Conservation (phyloP, 148 eudicot genomes). For the Euryodendron excelsum region DNA sequence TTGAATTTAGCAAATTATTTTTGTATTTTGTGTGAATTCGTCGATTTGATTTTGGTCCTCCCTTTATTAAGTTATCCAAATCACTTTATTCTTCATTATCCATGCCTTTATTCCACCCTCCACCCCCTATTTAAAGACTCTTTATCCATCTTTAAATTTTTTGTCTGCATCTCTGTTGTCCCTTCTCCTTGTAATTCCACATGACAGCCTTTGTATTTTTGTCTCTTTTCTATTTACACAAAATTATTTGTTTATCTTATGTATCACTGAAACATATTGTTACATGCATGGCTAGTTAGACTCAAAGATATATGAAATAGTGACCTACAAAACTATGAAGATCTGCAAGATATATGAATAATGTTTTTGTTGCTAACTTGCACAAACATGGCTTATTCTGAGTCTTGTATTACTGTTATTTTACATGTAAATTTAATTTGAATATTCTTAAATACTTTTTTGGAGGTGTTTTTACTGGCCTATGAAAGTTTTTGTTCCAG, state of each 20-base stretch:
- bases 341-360: too few species aligned
- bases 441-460: too few species aligned
- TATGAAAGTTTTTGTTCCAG: neutral
- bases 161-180: constrained; percentile 26
- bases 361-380: too few species aligned
- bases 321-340: too few species aligned
- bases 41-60: neutral
- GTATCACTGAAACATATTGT: neutral
- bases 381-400: too few species aligned
- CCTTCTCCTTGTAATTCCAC: constrained; percentile 3
- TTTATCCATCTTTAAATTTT: constrained; percentile 23
- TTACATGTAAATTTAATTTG: too few species aligned
- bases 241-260: neutral
- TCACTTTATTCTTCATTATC: constrained; percentile 38
- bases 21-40: neutral
- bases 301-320: too few species aligned
- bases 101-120: constrained; percentile 25
- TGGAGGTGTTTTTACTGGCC: neutral
- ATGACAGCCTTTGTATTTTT: neutral
- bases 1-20: neutral
- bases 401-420: too few species aligned
- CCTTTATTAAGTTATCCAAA: constrained; percentile 28
- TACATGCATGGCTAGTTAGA: neutral
- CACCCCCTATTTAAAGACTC: constrained; percentile 18
- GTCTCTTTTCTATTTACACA: neutral